Conservation (phyloP, 176 grass and related monocot genomes). For the Alloteropsis semialata region DNA sequence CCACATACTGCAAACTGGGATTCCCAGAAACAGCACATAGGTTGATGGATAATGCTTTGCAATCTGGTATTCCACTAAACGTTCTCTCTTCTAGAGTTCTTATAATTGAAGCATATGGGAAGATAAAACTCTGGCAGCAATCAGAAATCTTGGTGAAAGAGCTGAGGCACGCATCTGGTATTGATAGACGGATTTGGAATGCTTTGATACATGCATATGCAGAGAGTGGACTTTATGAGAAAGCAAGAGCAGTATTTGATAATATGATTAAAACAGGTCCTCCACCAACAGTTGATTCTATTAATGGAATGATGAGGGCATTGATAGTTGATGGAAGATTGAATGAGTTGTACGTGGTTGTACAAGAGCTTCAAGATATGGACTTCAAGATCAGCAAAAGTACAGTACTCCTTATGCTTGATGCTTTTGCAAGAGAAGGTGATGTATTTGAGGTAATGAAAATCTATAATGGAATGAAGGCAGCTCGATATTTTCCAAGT, state of each 20-base stretch:
- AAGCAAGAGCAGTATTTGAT: conserved; percentile 79
- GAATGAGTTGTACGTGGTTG: conserved; percentile 82
- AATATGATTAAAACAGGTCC: conserved; percentile 84
- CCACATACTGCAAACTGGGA: conserved; percentile 72
- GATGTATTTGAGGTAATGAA: conserved; percentile 96
- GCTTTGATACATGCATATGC: conserved; percentile 85
- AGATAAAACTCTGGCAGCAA: conserved; percentile 74
- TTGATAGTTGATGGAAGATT: conserved; percentile 84
- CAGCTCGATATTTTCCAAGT: conserved; percentile 81
- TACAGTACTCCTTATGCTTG: conserved; percentile 81
- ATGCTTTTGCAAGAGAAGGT: conserved; percentile 75
- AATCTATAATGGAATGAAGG: conserved; percentile 99
- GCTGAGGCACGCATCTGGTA: conserved; percentile 48
- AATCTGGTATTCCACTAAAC: conserved; percentile 45
- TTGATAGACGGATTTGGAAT: conserved; percentile 88
- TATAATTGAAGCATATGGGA: conserved; percentile 80
- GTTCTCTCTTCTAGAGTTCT: conserved; percentile 48
- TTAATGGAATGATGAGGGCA: conserved; percentile 85
- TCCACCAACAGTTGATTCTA: conserved; percentile 70
- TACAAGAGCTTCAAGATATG: conserved; percentile 89
- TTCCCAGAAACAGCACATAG: conserved; percentile 82
- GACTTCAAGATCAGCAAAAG: conserved; percentile 95
- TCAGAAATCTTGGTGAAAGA: conserved; percentile 72
- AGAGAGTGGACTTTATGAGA: conserved; percentile 81
- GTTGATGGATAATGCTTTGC: conserved; percentile 61